Evolutionary conservation across 2,329 filamentous ascomycete genomes (phyloP).

Genomic region (Colletotrichum filicis): DNA sequence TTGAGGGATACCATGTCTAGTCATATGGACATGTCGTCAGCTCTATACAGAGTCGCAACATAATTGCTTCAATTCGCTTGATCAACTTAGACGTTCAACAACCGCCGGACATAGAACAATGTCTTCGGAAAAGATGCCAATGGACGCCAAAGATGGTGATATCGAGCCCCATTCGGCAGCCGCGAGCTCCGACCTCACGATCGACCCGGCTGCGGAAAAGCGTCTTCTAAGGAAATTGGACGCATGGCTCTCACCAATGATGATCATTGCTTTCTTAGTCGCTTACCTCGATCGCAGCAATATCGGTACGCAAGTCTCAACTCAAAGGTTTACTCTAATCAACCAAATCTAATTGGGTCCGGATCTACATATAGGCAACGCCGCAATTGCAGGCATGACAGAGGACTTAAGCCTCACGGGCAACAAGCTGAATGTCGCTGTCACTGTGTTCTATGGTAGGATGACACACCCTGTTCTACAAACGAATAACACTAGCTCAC

Average conservation of each 20-base stretch:
- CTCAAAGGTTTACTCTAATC: fast-evolving
- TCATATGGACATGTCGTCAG: neutral
- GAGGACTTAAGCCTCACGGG: slow-evolving; percentile 45
- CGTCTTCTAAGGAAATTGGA: slow-evolving; percentile 40
- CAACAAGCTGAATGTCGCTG: slow-evolving; percentile 53
- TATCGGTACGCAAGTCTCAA: slow-evolving; percentile 6
- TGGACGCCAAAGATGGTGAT: slow-evolving; percentile 21
- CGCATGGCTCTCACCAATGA: slow-evolving; percentile 35
- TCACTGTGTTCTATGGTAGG: slow-evolving; percentile 53
- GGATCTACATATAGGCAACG: slow-evolving; percentile 39
- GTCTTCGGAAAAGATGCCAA: slow-evolving; percentile 22
- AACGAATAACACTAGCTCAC: slow-evolving; percentile 58
- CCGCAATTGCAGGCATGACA: slow-evolving; percentile 46
- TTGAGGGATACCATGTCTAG: neutral
- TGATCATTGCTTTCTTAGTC: slow-evolving; percentile 43
- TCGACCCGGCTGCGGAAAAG: slow-evolving; percentile 31
- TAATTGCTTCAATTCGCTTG: neutral
- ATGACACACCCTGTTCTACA: slow-evolving; percentile 58
- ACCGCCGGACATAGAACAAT: neutral
- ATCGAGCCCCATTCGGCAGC: slow-evolving; percentile 4
- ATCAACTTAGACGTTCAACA: too few relatives aligned
- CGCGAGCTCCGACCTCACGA: slow-evolving; percentile 8
- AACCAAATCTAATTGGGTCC: neutral
- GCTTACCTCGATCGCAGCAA: slow-evolving; percentile 46
- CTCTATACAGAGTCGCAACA: neutral